Conservation (phyloP, 106 monocot genomes). For the Dioscorea alata region DNA sequence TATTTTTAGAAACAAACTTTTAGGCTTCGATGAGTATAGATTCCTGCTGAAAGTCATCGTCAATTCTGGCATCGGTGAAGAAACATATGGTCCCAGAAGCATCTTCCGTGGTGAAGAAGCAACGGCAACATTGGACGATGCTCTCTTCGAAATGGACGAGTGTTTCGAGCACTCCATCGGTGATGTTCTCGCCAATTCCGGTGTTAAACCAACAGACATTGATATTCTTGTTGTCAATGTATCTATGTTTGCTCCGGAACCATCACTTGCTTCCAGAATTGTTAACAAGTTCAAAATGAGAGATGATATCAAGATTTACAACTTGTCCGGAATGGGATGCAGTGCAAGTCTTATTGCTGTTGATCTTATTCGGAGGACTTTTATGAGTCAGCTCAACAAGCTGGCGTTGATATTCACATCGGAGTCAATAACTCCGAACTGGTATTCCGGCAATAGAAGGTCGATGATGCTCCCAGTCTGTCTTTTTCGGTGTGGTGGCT, state of each 20-base stretch:
- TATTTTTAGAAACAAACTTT: constrained; percentile 34
- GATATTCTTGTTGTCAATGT: constrained; percentile 62
- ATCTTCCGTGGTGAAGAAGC: constrained; percentile 34
- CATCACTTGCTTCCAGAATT: constrained; percentile 44
- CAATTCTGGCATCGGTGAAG: constrained; percentile 61
- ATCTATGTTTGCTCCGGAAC: constrained; percentile 57
- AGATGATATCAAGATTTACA: constrained; percentile 44
- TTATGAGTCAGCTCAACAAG: constrained; percentile 20
- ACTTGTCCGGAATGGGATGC: constrained; percentile 64
- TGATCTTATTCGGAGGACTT: constrained; percentile 38
- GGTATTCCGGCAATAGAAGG: constrained; percentile 61
- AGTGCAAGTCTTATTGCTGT: constrained; percentile 53
- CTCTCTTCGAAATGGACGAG: constrained; percentile 52
- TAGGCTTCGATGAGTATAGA: constrained; percentile 54
- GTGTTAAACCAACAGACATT: constrained; percentile 23
- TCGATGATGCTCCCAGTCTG: constrained; percentile 93
- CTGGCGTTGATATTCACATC: constrained; percentile 61
- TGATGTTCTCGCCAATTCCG: constrained; percentile 9
- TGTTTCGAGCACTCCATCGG: constrained; percentile 29
- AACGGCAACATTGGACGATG: constrained; percentile 17
- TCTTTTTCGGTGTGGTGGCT: constrained; percentile 82
- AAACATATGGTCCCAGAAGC: constrained; percentile 61
- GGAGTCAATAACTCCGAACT: constrained; percentile 75
- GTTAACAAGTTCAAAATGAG: constrained; percentile 35
- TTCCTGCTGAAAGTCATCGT: constrained; percentile 73